Evolutionary conservation across 768 basidiomycete genomes (phyloP), one percentile per base, ranked within the genome.

Genomic region (Lanmaoa pseudosensibilis): DNA sequence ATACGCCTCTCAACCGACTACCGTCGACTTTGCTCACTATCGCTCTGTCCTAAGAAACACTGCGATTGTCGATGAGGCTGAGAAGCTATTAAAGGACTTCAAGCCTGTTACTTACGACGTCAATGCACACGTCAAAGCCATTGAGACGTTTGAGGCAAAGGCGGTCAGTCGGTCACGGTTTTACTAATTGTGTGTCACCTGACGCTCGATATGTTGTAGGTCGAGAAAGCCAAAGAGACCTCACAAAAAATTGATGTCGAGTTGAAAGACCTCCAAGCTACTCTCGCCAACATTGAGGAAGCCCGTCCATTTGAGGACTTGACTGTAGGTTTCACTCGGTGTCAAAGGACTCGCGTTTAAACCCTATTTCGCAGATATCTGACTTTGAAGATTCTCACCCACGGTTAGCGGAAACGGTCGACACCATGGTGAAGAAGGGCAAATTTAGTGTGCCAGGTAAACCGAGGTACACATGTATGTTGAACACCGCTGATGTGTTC

Each of bases 241-340:
- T 86, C 90, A 61, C 75, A 83, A 65, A 92, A 96, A 78, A 94
- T 98, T 65, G 89, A 95, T 58, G 76, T 85, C 41, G 96, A 98
- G 76, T 81, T 98, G 65, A 85, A 88, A 74, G 87, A 92, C 67
- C 88, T 99, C 64, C 88, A 94, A 75, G 86, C 84, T 41, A 98
- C 97, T 27, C 88, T 98, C 58, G 86, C 89, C 64, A 97, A 99
- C 83, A 98, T 99, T 59, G 90, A 98, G 79, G 86, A 95, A 50
- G 94, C 95, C 41, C 88, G 97, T 76, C 92, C 96, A 9, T 97
- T 99, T 77, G 94, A 98, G 71, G 92, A 98, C 66, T 82, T 99
- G 63, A 95, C 94, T 36, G 95, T 96, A 60, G 61, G 90, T 78
- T n/a, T 44, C 19, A 37, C 25, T 16, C 13, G 39, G 39, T 32